Conservation (phyloP, 257 asterid genomes). For the Leonotis leonurus region DNA sequence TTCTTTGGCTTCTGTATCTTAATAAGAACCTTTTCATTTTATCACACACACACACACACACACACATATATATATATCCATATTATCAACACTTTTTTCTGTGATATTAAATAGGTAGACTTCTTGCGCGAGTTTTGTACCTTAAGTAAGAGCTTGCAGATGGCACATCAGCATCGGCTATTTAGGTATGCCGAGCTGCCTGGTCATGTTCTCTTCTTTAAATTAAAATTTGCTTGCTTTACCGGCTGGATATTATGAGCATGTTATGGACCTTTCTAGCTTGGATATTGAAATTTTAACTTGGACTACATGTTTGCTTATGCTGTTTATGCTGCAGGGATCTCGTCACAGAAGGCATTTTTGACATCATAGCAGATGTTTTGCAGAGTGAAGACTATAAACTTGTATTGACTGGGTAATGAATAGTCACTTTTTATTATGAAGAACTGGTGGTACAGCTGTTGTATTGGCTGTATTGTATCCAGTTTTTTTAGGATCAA, state of each 20-base stretch:
- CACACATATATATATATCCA: too few relatives aligned
- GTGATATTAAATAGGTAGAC: constrained; percentile 55
- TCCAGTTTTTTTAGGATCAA: constrained; percentile 14
- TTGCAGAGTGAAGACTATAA: constrained; percentile 75
- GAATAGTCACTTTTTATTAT: constrained; percentile 17
- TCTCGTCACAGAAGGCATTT: constrained; percentile 82
- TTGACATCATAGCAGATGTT: constrained; percentile 67
- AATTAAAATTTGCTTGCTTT: not conserved
- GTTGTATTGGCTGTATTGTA: not conserved
- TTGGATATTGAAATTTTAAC: not conserved
- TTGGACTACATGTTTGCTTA: not conserved
- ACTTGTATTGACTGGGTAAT: constrained; percentile 89
- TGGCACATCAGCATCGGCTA: constrained; percentile 84
- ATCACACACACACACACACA: too few relatives aligned
- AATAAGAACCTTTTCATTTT: too few relatives aligned
- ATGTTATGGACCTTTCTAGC: not conserved
- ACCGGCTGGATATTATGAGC: not conserved
- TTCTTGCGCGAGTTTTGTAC: constrained; percentile 92
- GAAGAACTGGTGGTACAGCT: not conserved
- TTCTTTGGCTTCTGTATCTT: not conserved
- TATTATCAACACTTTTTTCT: too few relatives aligned
- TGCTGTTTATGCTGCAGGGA: constrained; percentile 56
- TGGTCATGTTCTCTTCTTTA: not conserved
- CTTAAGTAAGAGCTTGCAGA: constrained; percentile 87
- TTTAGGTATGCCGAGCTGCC: constrained; percentile 47